phyloP scores from a whole-genome alignment of 345 rosid genomes.

The Eucalyptus camaldulensis region DNA sequence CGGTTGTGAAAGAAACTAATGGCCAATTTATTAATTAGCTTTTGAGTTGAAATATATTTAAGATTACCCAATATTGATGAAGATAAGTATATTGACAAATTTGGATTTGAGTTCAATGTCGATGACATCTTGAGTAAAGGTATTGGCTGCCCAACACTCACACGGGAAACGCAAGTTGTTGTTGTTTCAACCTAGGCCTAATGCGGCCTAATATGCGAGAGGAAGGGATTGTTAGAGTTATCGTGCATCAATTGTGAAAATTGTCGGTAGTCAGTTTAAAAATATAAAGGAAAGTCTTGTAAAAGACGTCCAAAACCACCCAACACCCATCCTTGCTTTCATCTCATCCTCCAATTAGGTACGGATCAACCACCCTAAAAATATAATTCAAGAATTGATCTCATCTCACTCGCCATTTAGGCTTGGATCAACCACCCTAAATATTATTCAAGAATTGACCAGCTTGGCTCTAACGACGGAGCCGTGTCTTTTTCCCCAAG shows the following conservation, averaged over 20 bases:
- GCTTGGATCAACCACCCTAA: neutral
- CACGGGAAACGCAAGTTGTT: rapidly evolving
- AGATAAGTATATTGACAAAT: neutral
- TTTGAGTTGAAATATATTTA: neutral
- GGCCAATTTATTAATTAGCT: too few species aligned
- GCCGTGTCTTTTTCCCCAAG: neutral
- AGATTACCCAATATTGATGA: neutral
- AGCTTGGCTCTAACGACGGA: neutral
- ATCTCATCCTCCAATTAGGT: neutral
- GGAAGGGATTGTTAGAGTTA: too few species aligned
- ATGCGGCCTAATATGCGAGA: too few species aligned
- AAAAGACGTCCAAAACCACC: too few species aligned
- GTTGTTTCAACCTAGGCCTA: too few species aligned
- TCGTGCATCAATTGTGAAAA: too few species aligned
- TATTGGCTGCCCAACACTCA: neutral
- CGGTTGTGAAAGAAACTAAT: rapidly evolving
- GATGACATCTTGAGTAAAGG: too few species aligned
- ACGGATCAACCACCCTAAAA: neutral
- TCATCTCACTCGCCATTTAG: neutral
- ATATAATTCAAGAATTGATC: neutral
- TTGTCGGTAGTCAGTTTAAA: too few species aligned
- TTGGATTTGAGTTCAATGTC: rapidly evolving
- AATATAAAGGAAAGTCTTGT: too few species aligned
- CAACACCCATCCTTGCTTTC: neutral
- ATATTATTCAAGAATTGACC: neutral